Evolutionary conservation across 2,329 filamentous ascomycete species (phyloP).

Genomic region (Aureobasidium sp.): DNA sequence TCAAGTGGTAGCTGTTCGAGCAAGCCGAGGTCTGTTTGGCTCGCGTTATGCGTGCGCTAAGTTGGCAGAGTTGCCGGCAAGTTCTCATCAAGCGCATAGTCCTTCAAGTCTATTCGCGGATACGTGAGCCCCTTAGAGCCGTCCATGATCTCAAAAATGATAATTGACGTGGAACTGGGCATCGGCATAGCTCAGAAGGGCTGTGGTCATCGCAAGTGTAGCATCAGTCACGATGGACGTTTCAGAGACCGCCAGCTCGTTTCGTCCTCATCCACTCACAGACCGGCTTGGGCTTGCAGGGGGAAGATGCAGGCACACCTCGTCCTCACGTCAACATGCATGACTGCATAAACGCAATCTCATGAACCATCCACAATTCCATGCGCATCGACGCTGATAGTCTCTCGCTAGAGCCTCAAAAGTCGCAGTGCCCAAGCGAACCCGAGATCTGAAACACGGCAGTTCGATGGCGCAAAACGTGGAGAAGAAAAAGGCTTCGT

Average conservation of each 20-base stretch:
- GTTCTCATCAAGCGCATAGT: not conserved
- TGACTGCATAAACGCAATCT: not conserved
- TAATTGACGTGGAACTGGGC: not conserved
- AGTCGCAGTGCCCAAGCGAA: not conserved
- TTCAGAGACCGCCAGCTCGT: not conserved
- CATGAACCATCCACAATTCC: too few species aligned
- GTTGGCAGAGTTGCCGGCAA: not conserved
- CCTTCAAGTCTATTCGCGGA: not conserved
- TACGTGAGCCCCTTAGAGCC: not conserved
- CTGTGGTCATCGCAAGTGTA: not conserved
- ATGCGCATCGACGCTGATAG: not conserved
- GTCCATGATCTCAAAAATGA: not conserved
- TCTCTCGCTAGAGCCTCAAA: not conserved
- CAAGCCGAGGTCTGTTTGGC: not conserved
- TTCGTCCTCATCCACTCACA: not conserved
- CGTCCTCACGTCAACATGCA: not conserved
- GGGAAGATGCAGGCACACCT: not conserved
- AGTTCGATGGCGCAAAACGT: not conserved
- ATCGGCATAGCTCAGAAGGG: not conserved
- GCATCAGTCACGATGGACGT: not conserved
- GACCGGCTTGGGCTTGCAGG: not conserved
- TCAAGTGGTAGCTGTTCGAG: not conserved
- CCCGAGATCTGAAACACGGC: conserved; percentile 2
- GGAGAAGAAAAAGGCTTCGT: not conserved
- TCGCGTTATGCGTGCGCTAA: not conserved